A percentile compares a stretch with the other conserved stretches of the same genome.
Evolutionary conservation across 371 early-diverging fungal genomes (phyloP).

Genomic region (Gilbertella persicaria): DNA sequence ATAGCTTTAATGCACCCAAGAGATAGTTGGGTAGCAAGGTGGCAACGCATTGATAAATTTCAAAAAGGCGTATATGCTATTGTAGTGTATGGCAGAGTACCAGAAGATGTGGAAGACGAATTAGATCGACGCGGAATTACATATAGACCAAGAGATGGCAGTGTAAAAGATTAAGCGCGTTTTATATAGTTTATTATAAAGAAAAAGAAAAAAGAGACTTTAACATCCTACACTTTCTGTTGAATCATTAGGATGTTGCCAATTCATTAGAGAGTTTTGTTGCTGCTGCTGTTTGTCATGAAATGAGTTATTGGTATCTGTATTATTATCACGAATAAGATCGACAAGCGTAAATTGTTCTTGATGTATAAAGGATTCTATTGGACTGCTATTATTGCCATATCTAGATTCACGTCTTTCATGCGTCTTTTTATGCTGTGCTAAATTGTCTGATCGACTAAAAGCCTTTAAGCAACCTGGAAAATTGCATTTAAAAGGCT

Average conservation of each 20-base stretch:
- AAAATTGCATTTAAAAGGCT: slow-evolving; percentile 74
- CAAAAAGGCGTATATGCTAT: slow-evolving; percentile 90
- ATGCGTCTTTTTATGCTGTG: slow-evolving; percentile 65
- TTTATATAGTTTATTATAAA: background rate
- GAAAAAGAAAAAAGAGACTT: slow-evolving; percentile 1
- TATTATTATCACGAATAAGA: slow-evolving; percentile 21
- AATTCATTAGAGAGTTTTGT: slow-evolving; percentile 16
- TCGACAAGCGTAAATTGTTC: slow-evolving; percentile 23
- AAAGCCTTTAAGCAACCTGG: slow-evolving; percentile 78
- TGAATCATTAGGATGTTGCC: slow-evolving; percentile 33
- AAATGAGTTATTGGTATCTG: background rate
- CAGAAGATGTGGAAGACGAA: slow-evolving; percentile 84
- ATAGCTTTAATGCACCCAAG: slow-evolving; percentile 83
- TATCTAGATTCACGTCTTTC: slow-evolving; percentile 40
- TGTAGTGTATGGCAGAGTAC: slow-evolving; percentile 85
- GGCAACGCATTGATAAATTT: slow-evolving; percentile 86
- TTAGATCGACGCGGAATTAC: slow-evolving; percentile 76
- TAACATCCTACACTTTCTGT: slow-evolving; percentile 26
- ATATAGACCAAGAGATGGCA: slow-evolving; percentile 87
- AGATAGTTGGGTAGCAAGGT: slow-evolving; percentile 87
- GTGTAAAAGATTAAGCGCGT: slow-evolving; percentile 60
- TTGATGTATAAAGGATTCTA: slow-evolving; percentile 6
- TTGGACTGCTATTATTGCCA: background rate
- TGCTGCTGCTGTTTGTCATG: slow-evolving; percentile 10
- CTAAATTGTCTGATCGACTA: slow-evolving; percentile 77